A percentile compares a stretch with the other conserved stretches of the same genome.
Evolutionary conservation across 805 yeast genomes (phyloP).

Genomic region (Kuraishia molischiana): DNA sequence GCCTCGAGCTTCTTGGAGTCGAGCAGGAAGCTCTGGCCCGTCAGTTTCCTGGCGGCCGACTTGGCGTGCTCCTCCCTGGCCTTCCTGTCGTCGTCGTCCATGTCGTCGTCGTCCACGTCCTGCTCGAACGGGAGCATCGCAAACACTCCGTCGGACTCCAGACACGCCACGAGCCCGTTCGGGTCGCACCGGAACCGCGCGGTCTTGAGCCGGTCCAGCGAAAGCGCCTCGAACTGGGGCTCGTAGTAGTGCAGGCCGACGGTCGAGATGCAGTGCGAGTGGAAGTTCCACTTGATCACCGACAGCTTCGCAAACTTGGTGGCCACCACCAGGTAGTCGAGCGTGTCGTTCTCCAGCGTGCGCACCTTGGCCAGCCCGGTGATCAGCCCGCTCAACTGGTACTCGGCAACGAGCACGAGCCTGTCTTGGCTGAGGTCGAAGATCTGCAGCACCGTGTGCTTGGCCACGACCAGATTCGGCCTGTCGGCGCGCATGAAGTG

Average conservation of each 20-base stretch:
- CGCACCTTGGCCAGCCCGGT: conserved; percentile 43
- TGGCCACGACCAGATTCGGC: conserved; percentile 57
- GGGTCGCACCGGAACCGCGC: conserved; percentile 56
- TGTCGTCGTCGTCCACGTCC: conserved; percentile 29
- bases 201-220: conserved; percentile 23
- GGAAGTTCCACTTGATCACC: conserved; percentile 59
- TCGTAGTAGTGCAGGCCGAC: conserved; percentile 84
- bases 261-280: conserved; percentile 47
- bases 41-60: conserved; percentile 18
- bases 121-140: conserved; percentile 60
- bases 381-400: conserved; percentile 60
- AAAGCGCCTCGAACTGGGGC: conserved; percentile 41
- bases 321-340: conserved; percentile 55
- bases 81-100: conserved; percentile 22
- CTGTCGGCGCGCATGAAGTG: conserved; percentile 24
- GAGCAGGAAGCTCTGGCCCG: conserved; percentile 47
- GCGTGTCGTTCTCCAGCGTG: conserved; percentile 30
- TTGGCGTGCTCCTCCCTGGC: conserved; percentile 5
- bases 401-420: conserved; percentile 47
- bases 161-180: conserved; percentile 39
- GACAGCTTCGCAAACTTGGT: conserved; percentile 75
- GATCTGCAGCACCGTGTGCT: conserved; percentile 60
- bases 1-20: conserved; percentile 47
- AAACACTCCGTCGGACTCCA: conserved; percentile 56
- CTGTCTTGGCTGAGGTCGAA: conserved; percentile 31